Evolutionary conservation across 2,329 filamentous ascomycete genomes (phyloP), one percentile per base, ranked within the genome.

Genomic region (Exophiala spinifera): DNA sequence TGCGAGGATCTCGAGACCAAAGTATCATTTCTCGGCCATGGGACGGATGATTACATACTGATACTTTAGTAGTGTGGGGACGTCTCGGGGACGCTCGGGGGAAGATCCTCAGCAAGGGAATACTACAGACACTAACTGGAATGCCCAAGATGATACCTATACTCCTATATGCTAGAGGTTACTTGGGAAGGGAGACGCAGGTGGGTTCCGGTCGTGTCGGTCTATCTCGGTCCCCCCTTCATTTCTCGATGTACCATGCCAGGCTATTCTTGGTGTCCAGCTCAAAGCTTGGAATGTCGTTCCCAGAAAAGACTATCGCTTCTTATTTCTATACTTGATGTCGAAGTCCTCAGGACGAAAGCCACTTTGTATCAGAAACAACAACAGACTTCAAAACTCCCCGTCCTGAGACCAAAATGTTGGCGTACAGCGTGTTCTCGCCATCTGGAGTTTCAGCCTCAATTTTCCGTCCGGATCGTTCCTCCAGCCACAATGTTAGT

Each of bases 401-500:
- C 17, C 63, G 60, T 2, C 58, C 70, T 8, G 66, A 66, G 13
- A 76, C 69, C 14, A 77, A 49, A 47, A 68, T 68, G 66, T 73
- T 66, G 49, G 65, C 65, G 23, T 40, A 57, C 61, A 54, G 67
- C 68, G 7, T 61, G 53, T 17, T 17, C 8, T 17, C 19, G 15
- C 37, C 15, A 40, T 40, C 37, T 17, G 37, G 37, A 46, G 34
- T 37, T 46, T 54, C 34, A 4, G 75, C 60, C n/a, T 59, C 60
- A 4, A 76, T 55, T 25, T 65, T 61, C 73, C 73, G 76, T 51
- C 69, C 65, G 1, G 66, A 68, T 43, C 59, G 40, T 0, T 61
- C 57, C 34, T 74, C 70, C 21, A 73, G 61, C 74, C 74, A 77
- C 11, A 73, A 67, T 1, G 80, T 73, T 1, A 70, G 74, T 2